Evolutionary conservation across 2,329 filamentous ascomycete species (phyloP).

Genomic region (Mollisia scopiformis): DNA sequence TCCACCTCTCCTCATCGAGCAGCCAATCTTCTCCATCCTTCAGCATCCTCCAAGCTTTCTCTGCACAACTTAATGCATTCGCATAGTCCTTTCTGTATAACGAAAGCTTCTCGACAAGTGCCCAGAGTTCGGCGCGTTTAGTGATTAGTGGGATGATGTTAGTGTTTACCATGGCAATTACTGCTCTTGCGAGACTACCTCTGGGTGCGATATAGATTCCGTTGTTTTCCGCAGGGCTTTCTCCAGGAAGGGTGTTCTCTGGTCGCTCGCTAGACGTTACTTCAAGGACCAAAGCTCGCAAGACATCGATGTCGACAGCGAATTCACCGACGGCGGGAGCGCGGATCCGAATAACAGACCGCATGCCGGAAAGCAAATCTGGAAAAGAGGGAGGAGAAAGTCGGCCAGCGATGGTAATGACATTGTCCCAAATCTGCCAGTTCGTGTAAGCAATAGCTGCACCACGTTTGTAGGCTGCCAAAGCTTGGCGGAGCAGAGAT

Average conservation of each 20-base stretch:
- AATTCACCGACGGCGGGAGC: conserved; percentile 69
- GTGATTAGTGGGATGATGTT: conserved; percentile 84
- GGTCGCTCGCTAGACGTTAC: conserved; percentile 54
- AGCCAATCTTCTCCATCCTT: conserved; percentile 45
- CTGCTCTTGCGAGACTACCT: conserved; percentile 62
- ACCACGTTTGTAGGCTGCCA: conserved; percentile 85
- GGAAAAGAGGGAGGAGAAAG: conserved; percentile 73
- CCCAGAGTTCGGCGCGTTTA: conserved; percentile 75
- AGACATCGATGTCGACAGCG: conserved; percentile 74
- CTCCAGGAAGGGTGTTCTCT: conserved; percentile 37
- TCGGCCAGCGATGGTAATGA: conserved; percentile 83
- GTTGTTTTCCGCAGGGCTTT: conserved; percentile 16
- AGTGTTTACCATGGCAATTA: conserved; percentile 75
- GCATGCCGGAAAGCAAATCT: conserved; percentile 77
- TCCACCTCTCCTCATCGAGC: conserved; percentile 53
- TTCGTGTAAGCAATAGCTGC: conserved; percentile 83
- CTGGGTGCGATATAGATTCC: conserved; percentile 49
- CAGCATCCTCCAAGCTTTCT: conserved; percentile 85
- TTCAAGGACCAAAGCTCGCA: conserved; percentile 74
- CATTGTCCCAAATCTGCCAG: conserved; percentile 95
- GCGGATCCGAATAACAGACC: conserved; percentile 75
- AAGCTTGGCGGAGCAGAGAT: conserved; percentile 69
- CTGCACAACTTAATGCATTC: conserved; percentile 79
- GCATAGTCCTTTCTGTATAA: conserved; percentile 72
- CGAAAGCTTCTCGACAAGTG: conserved; percentile 70